Conservation (phyloP, 805 yeast genomes). For the Metschnikowia aberdeeniae region DNA sequence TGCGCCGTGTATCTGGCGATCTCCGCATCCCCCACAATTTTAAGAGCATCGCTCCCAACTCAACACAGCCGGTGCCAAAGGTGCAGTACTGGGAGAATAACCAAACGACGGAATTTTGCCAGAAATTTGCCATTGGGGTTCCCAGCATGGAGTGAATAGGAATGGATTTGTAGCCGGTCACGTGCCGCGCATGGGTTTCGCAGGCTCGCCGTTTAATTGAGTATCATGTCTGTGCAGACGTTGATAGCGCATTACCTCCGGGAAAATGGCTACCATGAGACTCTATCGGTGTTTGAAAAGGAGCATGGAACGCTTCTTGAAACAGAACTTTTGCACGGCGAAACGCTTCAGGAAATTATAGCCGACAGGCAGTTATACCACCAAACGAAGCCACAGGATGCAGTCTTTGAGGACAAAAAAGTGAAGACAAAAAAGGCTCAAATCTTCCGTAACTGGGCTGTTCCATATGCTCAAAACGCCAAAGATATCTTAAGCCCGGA, state of each 20-base stretch:
- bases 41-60: conserved; percentile 18
- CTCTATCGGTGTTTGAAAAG: conserved; percentile 46
- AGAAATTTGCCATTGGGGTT: conserved; percentile 19
- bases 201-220: not conserved
- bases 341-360: conserved; percentile 37
- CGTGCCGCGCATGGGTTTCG: not conserved
- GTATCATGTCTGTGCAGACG: conserved; percentile 21
- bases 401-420: conserved; percentile 5
- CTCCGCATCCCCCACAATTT: conserved; percentile 24
- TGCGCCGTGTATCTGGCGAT: conserved; percentile 12
- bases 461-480: conserved; percentile 26
- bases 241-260: conserved; percentile 59
- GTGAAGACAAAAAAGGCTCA: conserved; percentile 8
- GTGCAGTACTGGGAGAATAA: conserved; percentile 30
- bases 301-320: conserved; percentile 39
- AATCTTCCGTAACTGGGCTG: conserved; percentile 26
- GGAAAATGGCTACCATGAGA: conserved; percentile 41
- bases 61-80: conserved; percentile 12
- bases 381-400: conserved; percentile 5
- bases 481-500: conserved; percentile 10
- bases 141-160: conserved; percentile 8
- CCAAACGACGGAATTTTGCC: conserved; percentile 35
- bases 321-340: conserved; percentile 23
- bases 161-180: not conserved
- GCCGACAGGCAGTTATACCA: conserved; percentile 12